A percentile compares a stretch with the other conserved stretches of the same genome.
These are phyloP conservation scores for Podospora appendiculata DNA, from an alignment of 495 filamentous ascomycete genomes.

Conservation along the genomic window DNA sequence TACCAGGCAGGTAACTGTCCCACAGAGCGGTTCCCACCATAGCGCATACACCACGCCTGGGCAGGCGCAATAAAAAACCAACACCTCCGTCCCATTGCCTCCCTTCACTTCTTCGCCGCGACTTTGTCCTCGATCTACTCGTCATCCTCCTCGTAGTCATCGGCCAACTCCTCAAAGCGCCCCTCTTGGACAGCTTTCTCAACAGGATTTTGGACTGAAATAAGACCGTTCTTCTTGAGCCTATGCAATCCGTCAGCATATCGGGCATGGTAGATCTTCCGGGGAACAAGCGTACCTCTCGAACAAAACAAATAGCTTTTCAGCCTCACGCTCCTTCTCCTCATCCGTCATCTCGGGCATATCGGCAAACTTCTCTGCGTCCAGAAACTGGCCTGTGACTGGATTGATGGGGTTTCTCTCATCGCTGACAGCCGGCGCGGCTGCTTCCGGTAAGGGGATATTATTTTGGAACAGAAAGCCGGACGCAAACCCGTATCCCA, in stretches of 20 bases:
- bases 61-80: no score
- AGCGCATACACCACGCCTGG: no score
- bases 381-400: constrained; percentile 78
- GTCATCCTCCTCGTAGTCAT: constrained; percentile 26
- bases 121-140: not conserved
- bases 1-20: no score
- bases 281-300: constrained; percentile 55
- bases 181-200: constrained; percentile 67
- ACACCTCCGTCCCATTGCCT: no score
- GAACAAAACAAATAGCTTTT: constrained; percentile 89
- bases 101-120: not conserved
- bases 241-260: constrained; percentile 32
- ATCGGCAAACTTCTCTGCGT: constrained; percentile 53
- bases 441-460: constrained; percentile 62
- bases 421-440: constrained; percentile 15
- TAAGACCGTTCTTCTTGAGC: constrained; percentile 72
- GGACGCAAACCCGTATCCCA: constrained; percentile 88
- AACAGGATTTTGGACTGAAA: constrained; percentile 82
- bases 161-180: constrained; percentile 64
- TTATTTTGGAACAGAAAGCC: constrained; percentile 81
- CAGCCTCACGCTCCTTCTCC: constrained; percentile 90
- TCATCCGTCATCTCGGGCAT: constrained; percentile 74
- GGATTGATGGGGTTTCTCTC: constrained; percentile 56
- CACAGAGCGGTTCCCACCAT: no score
- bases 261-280: not conserved